Base-by-base conservation (phyloP, 306 rosid genomes). In the Ceratonia siliqua region DNA sequence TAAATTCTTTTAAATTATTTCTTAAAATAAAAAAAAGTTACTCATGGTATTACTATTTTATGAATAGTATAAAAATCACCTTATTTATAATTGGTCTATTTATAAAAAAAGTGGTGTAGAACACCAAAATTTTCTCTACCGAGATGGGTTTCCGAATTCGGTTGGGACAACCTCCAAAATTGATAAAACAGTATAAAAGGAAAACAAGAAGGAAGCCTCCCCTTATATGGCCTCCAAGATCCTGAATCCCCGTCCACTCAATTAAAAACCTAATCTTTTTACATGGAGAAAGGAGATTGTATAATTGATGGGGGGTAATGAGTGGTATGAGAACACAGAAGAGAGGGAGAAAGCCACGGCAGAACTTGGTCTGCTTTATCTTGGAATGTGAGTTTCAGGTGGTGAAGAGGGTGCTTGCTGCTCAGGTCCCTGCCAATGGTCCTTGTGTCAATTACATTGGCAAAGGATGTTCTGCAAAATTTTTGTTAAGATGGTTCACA, bases 341-440 rank as follows among this genome's bases (percentile, higher is more conserved):
- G 76, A 88, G 83, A 84, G 90, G 78, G 85, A 45, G 75, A 84
- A 84, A 52, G 88, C 81, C 10, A 58, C 69, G 81, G 77, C 86
- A 18, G 90, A 87, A 59, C n/a, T 79, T 78, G 86, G 88, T 53
- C 82, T 87, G 46, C 88, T 83, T 32, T 86, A 86, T 80, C 85
- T 87, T 48, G 88, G 90, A 30, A 84, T 84, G 83, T 86, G 90
- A 32, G 90, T 87, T 74, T 87, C 90, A 54, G 88, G 88, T 49
- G 90, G 90, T 28, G 90, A 87, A 56, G 90, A 87, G 83, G 90
- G 90, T 6, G 86, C 90, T 38, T 77, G 87, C 90, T 6, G 90
- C 90, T 41, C 90, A 84, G 76, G 88, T 87, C 62, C 62, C 75
- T 12, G 86, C 84, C 62, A 81, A 85, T 38, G 90, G 88, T 15